These are phyloP conservation scores for Xylaria digitata DNA, from an alignment of 2,329 filamentous ascomycete species.

Conservation along the genomic window DNA sequence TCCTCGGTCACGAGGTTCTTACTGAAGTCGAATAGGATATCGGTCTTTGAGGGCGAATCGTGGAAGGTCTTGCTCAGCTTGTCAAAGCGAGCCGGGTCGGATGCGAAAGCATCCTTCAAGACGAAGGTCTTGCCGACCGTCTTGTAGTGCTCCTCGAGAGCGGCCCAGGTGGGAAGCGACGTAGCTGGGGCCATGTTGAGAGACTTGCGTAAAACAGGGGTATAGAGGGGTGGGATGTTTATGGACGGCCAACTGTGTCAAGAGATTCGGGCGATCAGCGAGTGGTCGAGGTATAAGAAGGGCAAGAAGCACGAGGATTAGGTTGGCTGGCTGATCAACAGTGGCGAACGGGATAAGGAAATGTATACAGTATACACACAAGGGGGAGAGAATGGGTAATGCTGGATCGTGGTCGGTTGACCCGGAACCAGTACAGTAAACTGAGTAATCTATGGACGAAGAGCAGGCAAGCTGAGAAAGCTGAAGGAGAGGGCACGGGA, in stretches of 20 bases:
- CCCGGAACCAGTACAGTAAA: constrained; percentile 31
- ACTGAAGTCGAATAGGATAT: constrained; percentile 97
- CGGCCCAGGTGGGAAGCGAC: constrained; percentile 86
- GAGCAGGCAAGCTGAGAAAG: background rate
- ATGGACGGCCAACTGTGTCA: background rate
- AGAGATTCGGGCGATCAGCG: constrained; percentile 11
- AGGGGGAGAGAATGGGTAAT: background rate
- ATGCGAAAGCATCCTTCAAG: constrained; percentile 90
- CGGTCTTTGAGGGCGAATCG: constrained; percentile 79
- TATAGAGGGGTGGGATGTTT: background rate
- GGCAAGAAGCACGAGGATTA: background rate
- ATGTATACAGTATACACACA: too few species aligned
- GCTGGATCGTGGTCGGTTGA: constrained; percentile 15
- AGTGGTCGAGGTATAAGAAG: background rate
- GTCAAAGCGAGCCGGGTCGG: constrained; percentile 87
- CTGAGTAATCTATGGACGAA: background rate
- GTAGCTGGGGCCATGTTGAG: constrained; percentile 80
- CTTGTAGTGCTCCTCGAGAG: constrained; percentile 91
- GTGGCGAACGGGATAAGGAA: background rate
- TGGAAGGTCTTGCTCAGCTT: constrained; percentile 90
- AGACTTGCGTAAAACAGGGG: background rate
- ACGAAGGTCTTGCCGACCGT: constrained; percentile 88
- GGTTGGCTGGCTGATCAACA: background rate
- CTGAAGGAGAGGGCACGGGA: background rate
- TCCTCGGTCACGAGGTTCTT: constrained; percentile 99